Evolutionary conservation across 345 rosid genomes (phyloP).

Genomic region (Capsella bursapastoris): DNA sequence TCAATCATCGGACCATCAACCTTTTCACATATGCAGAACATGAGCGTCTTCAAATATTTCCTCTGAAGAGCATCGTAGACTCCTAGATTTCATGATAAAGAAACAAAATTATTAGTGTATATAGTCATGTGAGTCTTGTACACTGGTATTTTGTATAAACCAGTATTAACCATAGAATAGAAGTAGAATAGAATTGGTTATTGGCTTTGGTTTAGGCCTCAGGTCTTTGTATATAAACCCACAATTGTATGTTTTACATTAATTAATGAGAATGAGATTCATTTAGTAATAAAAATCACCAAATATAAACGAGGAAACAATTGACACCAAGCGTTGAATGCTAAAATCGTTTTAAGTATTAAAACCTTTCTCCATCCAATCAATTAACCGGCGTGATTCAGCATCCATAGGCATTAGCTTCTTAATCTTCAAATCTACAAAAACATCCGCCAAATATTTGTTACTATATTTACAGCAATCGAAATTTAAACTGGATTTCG

Average conservation of each 20-base stretch:
- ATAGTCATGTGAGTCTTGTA: too few species aligned
- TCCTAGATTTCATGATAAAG: conserved; percentile 48
- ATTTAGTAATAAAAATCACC: not conserved
- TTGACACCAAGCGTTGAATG: not conserved
- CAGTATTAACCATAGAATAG: too few species aligned
- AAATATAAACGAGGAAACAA: not conserved
- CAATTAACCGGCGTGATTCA: conserved; percentile 92
- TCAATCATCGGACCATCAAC: conserved; percentile 85
- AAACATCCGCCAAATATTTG: conserved; percentile 5
- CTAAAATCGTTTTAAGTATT: not conserved
- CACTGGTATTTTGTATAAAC: too few species aligned
- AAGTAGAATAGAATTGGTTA: too few species aligned
- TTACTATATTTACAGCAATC: not conserved
- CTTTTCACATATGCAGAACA: conserved; percentile 86
- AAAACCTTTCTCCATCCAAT: conserved; percentile 99
- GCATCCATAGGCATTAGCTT: conserved; percentile 97
- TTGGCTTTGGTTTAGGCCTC: too few species aligned
- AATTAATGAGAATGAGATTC: too few species aligned
- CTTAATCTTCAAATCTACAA: conserved; percentile 91
- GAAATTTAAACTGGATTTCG: not conserved
- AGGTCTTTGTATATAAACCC: too few species aligned
- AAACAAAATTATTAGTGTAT: not conserved
- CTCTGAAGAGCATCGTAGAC: conserved; percentile 93
- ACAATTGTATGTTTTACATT: too few species aligned
- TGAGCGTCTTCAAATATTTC: conserved; percentile 84